Evolutionary conservation across 2,329 filamentous ascomycete genomes (phyloP), one percentile per base, ranked within the genome.

Genomic region (Cladobotryum mycophilum): DNA sequence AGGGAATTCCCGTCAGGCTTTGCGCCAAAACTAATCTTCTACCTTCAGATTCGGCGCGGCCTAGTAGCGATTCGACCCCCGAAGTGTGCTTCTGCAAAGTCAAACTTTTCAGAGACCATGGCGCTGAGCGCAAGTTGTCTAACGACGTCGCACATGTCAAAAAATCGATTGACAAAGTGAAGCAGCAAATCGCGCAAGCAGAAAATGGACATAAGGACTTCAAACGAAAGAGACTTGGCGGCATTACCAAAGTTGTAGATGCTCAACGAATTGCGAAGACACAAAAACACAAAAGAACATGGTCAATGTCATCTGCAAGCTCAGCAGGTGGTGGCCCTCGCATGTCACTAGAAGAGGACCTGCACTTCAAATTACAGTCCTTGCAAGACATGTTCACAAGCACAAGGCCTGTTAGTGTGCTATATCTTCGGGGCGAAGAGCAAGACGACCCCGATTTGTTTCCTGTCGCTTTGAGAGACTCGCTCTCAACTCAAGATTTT

Each of bases 41-140:
- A 1, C 70, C 78, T 0, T 70, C 75, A 14, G 76, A 78, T 22
- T 70, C 76, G 8, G 74, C 76, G 2, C 72, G 74, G 13, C 70
- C 72, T 4, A 67, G 74, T 1, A 64, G 69, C 8, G 75, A 72
- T 25, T 65, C 70, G 14, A 72, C 61, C 33, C 58, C 81, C 1
- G 91, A 97, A 67, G 84, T 96, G 18, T 92, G 88, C 67, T 97
- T 86, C 68, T 96, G 92, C 78, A 96, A 95, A 69, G 92, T 96
- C 54, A 97, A 97, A 68, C 81, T 97, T 3, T 97, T 97, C 76
- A 82, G 92, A 55, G 92, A 97, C 64, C 93, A 97, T 61, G 92
- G 92, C 20, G 93, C 93, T 0, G 92, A 97, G 68, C 83, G 92
- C 46, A 97, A 97, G 66, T 78, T 97, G 1, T 91, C 91, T 14